Evolutionary conservation across 2,329 filamentous ascomycete species (phyloP), one percentile per base, ranked within the genome.

Genomic region (Didymella arachidicola): DNA sequence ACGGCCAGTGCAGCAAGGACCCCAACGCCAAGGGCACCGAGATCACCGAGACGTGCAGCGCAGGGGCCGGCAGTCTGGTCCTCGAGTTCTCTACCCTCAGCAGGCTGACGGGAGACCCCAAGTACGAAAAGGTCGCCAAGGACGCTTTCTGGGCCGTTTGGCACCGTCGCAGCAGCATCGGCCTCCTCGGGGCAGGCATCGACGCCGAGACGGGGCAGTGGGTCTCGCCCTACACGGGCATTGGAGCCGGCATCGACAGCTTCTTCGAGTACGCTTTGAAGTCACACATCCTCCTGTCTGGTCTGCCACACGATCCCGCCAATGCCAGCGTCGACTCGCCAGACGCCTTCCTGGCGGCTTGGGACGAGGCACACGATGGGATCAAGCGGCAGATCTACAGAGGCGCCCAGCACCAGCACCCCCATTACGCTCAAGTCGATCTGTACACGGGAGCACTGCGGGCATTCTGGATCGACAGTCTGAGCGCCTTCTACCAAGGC

Each of bases 261-360:
- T 99, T 99, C 79, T 98, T 97, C 72, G 95, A 99, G 79, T 99
- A 99, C 77, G 93, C 95, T 3, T 84, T 98, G 70, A 99, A 99
- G 78, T 93, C 93, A 18, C 89, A 97, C 72, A 91, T 99, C 59
- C 79, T 99, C 25, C 86, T 98, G 22, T 97, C 94, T 2, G 91
- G 92, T 1, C 87, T 82, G 6, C 76, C 79, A 0, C 77, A 76
- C 59, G 69, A 79, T 43, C 41, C 71, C 5, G 55, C 63, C 12
- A 69, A 86, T 2, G 84, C 87, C 50, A 85, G 90, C 61, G 87
- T 92, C 64, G 74, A 82, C 52, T 90, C 89, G 0, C 82, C 93
- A 0, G 90, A 92, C 44, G 85, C 89, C 1, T 98, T 97, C 66
- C 81, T 97, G 4, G 81, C 86, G 27, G 89, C 89, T 1, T 98